phyloP scores from a whole-genome alignment of 768 basidiomycete genomes.

The Lepiota brunneoincarnata region DNA sequence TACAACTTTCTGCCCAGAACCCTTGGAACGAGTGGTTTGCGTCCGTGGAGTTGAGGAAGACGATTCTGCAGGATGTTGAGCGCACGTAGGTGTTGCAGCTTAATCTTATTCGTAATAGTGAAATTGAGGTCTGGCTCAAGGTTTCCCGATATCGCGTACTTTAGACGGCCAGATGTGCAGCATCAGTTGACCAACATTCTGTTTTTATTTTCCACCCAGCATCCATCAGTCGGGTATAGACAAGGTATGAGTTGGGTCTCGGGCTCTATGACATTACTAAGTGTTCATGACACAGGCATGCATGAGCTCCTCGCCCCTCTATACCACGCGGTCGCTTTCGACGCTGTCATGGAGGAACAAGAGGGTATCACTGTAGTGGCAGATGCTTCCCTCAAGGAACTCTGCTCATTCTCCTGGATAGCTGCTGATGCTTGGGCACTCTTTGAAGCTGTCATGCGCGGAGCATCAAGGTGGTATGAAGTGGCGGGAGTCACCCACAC shows the following conservation, averaged over 20 bases:
- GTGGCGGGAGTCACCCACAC: slow-evolving; percentile 50
- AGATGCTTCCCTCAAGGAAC: slow-evolving; percentile 39
- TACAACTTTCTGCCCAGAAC: slow-evolving; percentile 47
- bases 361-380: slow-evolving; percentile 24
- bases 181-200: slow-evolving; percentile 81
- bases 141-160: slow-evolving; percentile 96
- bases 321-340: slow-evolving; percentile 80
- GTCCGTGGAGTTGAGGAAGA: slow-evolving; percentile 83
- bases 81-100: slow-evolving; percentile 66
- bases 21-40: slow-evolving; percentile 96
- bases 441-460: slow-evolving; percentile 78
- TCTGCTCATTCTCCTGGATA: slow-evolving; percentile 67
- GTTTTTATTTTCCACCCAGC: slow-evolving; percentile 76
- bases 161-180: slow-evolving; percentile 74
- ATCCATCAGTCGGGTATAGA: slow-evolving; percentile 86
- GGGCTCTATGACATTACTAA: not conserved
- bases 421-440: slow-evolving; percentile 88
- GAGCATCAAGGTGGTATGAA: slow-evolving; percentile 76
- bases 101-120: not conserved
- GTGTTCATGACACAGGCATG: slow-evolving; percentile 61
- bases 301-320: slow-evolving; percentile 92
- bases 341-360: slow-evolving; percentile 54
- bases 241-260: slow-evolving; percentile 47
- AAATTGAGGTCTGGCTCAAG: slow-evolving; percentile 34
- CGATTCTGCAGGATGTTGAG: slow-evolving; percentile 92